Conservation (phyloP, 1,139 yeast species). For the Ogataea hybrid region DNA sequence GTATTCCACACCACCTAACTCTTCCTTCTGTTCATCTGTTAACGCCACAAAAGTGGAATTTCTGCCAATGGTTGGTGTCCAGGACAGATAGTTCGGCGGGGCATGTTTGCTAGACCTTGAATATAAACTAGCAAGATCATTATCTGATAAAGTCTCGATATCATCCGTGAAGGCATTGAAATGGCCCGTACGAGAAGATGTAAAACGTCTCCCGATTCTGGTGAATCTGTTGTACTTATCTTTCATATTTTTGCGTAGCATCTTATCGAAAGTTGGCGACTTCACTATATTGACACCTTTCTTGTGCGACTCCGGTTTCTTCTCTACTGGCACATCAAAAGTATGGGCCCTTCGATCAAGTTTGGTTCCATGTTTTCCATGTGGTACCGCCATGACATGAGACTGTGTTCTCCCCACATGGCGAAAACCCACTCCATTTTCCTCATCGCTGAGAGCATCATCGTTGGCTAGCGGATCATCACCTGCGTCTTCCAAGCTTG, state of each 20-base stretch:
- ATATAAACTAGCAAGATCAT: conserved; percentile 26
- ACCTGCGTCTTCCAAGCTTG: conserved; percentile 1
- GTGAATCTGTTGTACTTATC: conserved; percentile 26
- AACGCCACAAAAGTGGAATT: conserved; percentile 88
- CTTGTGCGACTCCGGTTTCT: conserved; percentile 12
- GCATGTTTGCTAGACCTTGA: conserved; percentile 14
- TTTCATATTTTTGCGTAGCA: conserved; percentile 35
- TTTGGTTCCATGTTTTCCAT: conserved; percentile 10
- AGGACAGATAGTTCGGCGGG: conserved; percentile 59
- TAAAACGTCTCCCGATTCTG: conserved; percentile 24
- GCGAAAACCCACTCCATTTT: conserved; percentile 29
- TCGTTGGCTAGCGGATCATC: conserved; percentile 7
- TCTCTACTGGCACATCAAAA: conserved; percentile 9
- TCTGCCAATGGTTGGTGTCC: conserved; percentile 93
- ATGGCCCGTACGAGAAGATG: conserved; percentile 13
- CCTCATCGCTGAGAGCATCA: conserved; percentile 31
- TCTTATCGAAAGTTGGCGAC: conserved; percentile 46
- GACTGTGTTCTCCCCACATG: conserved; percentile 22
- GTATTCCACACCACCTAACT: conserved; percentile 95
- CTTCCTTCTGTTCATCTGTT: conserved; percentile 83
- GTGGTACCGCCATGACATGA: conserved; percentile 15
- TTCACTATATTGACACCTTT: conserved; percentile 28
- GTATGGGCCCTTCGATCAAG: conserved; percentile 18
- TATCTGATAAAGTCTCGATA: conserved; percentile 21
- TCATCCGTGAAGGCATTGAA: conserved; percentile 1